Conservation (phyloP, 352 stramenopile genomes). For the Globisporangium lucens region DNA sequence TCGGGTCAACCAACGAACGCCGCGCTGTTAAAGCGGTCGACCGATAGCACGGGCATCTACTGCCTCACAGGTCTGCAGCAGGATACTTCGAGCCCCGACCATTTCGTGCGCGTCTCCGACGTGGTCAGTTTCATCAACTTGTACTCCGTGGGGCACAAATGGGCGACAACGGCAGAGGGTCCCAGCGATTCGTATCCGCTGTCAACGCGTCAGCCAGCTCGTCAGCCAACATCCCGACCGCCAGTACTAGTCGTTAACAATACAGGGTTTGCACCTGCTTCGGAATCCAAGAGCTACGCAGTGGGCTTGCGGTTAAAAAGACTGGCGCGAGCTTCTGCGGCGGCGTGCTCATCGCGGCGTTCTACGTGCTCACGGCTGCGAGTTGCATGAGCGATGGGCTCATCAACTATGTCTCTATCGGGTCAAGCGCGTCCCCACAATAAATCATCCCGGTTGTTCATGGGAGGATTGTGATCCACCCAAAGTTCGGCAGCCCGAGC, state of each 20-base stretch:
- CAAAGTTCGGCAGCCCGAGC: slow-evolving; percentile 20
- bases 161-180: neutral
- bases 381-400: slow-evolving; percentile 8
- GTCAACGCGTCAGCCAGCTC: too few species aligned
- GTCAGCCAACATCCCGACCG: neutral
- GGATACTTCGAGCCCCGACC: neutral
- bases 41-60: neutral
- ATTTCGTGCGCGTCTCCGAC: neutral
- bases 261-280: too few species aligned
- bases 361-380: slow-evolving; percentile 14
- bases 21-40: neutral
- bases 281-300: slow-evolving; percentile 4
- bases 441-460: slow-evolving; percentile 28
- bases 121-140: slow-evolving; percentile 4
- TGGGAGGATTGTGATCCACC: slow-evolving; percentile 23
- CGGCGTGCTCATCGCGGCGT: slow-evolving; percentile 12
- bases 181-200: too few species aligned
- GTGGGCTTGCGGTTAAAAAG: slow-evolving; percentile 6
- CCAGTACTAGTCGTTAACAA: neutral
- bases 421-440: neutral
- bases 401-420: neutral
- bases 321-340: slow-evolving; percentile 12
- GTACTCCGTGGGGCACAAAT: neutral
- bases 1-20: neutral
- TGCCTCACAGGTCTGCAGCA: neutral